Percentiles rank a stretch among this genome's conserved stretches.
Evolutionary conservation across 1,139 yeast species (phyloP).

Genomic region (Candida sanyaensis): DNA sequence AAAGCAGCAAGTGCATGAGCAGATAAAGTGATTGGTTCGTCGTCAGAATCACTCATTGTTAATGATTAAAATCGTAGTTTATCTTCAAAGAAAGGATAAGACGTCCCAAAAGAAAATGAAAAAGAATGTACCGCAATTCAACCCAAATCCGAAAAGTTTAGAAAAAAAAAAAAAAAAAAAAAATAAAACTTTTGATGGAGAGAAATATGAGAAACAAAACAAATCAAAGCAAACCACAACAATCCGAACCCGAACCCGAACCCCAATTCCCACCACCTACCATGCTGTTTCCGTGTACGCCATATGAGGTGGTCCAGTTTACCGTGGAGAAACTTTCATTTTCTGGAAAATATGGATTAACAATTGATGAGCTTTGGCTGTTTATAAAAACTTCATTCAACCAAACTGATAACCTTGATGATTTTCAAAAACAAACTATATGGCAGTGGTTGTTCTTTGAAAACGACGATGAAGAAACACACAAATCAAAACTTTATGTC

Average conservation of each 20-base stretch:
- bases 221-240: background rate
- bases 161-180: too few relatives aligned
- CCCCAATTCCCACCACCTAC: too few relatives aligned
- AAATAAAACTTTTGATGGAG: too few relatives aligned
- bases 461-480: slow-evolving; percentile 17
- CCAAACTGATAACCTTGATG: slow-evolving; percentile 23
- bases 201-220: too few relatives aligned
- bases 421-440: slow-evolving; percentile 36
- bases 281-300: slow-evolving; percentile 28
- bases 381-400: slow-evolving; percentile 21
- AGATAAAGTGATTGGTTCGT: slow-evolving; percentile 54
- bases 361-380: slow-evolving; percentile 34
- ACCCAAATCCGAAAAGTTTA: too few relatives aligned
- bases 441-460: slow-evolving; percentile 45
- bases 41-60: slow-evolving; percentile 36
- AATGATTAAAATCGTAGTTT: background rate
- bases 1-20: slow-evolving; percentile 77
- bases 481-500: slow-evolving; percentile 20
- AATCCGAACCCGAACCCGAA: background rate
- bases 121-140: too few relatives aligned
- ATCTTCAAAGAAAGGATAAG: too few relatives aligned
- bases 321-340: slow-evolving; percentile 34
- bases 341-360: slow-evolving; percentile 37
- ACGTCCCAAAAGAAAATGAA: too few relatives aligned
- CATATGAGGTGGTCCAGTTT: slow-evolving; percentile 29